Evolutionary conservation across 495 filamentous ascomycete genomes (phyloP), one percentile per base, ranked within the genome.

Genomic region (Delitschia confertaspora): DNA sequence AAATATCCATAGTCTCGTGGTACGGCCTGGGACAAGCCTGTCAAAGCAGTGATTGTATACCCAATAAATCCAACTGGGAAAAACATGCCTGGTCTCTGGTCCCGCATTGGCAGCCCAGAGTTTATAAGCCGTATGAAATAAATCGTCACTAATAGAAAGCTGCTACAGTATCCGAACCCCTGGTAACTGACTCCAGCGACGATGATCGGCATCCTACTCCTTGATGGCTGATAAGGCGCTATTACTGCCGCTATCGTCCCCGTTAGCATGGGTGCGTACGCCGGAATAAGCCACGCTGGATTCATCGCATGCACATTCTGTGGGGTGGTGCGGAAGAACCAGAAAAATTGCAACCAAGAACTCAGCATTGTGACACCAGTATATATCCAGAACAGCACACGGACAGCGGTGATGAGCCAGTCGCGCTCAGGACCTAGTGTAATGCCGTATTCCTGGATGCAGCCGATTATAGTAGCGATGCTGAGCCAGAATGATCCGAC

Each of bases 1-100:
- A 59, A 61, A 51, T 52, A 61, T 2, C 53, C 46, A 21, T 59
- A 55, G 10, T 33, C 31, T 10, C 43, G 47, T 0, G 71, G 65
- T 0, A 74, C 54, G 8, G 52, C 71, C 13, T 65, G 57, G 0
- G 76, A 72, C 65, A 82, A 74, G 14, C 69, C 69, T 26, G 85
- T 70, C 7, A 85, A 61, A 3, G 80, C 80, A 1, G 80, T 63
- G n/a, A 70, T 73, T 2, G 80, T 84, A 61, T 83, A 87, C 1
- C 72, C 68, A 0, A 79, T 0, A 74, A 26, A 8, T 1, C 51
- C 80, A 4, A 83, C 78, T 4, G 77, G 76, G 44, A 85, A 82
- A 58, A 83, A 83, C 75, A 85, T 80, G 2, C 71, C 78, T 0
- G 79, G 74, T 29, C 78, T 57, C 1, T 38, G 13, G 26, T 20